Conservation (phyloP, 1,139 yeast species). For the Taphrina wiesneri region DNA sequence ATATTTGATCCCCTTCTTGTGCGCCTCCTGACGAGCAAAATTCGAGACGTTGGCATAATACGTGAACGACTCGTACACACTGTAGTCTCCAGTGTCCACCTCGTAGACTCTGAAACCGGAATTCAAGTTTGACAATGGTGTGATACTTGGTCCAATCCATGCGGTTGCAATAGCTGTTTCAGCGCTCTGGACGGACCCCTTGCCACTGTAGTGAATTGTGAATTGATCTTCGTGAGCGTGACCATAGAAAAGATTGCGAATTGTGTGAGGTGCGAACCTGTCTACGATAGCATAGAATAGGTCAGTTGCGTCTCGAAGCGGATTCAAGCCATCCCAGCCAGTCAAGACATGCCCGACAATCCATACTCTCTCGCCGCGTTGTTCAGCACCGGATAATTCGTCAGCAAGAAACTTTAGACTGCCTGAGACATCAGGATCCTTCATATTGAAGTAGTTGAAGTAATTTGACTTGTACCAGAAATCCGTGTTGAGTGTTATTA, state of each 20-base stretch:
- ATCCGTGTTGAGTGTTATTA: constrained; percentile 67
- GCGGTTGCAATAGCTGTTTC: constrained; percentile 50
- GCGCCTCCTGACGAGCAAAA: constrained; percentile 44
- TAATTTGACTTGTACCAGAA: constrained; percentile 65
- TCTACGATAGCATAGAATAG: constrained; percentile 60
- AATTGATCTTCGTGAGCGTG: constrained; percentile 68
- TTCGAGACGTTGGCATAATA: constrained; percentile 57
- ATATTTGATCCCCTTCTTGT: constrained; percentile 48
- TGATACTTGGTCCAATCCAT: constrained; percentile 67
- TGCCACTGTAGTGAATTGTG: constrained; percentile 51
- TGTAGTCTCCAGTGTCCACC: constrained; percentile 64
- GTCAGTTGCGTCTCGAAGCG: constrained; percentile 63
- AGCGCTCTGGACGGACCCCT: background rate
- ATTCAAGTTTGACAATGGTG: constrained; percentile 61
- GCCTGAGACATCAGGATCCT: constrained; percentile 64
- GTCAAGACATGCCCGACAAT: constrained; percentile 69
- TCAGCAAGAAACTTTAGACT: constrained; percentile 62
- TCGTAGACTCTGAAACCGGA: constrained; percentile 75
- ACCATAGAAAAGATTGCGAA: constrained; percentile 69
- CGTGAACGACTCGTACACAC: constrained; percentile 61
- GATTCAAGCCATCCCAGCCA: constrained; percentile 52
- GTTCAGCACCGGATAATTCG: constrained; percentile 62
- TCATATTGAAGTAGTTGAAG: constrained; percentile 61
- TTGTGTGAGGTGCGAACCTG: constrained; percentile 67
- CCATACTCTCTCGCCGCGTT: constrained; percentile 65